Percentiles rank a stretch among this genome's conserved stretches.
These are phyloP conservation scores for Amyloporia xantha DNA, from an alignment of 768 basidiomycete genomes.

Conservation along the genomic window DNA sequence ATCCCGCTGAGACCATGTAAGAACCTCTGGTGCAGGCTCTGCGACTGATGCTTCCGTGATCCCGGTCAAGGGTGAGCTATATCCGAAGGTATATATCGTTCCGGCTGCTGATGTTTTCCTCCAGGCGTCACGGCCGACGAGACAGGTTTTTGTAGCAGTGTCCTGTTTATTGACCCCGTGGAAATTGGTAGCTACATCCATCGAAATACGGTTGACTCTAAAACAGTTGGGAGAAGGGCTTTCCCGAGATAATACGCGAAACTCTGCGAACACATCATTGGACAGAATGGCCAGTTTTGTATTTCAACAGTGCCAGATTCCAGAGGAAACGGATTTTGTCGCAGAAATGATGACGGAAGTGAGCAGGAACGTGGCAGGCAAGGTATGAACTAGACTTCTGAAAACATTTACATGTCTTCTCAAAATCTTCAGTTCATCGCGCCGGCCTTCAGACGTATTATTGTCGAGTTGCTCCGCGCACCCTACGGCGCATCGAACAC, in stretches of 20 bases:
- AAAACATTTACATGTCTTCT: background rate
- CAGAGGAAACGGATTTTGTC: constrained; percentile 77
- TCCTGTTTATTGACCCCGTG: constrained; percentile 72
- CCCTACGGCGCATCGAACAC: constrained; percentile 21
- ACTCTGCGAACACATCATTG: constrained; percentile 52
- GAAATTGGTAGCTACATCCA: constrained; percentile 76
- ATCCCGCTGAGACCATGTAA: constrained; percentile 33
- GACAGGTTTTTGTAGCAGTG: constrained; percentile 18
- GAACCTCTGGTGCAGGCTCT: constrained; percentile 63
- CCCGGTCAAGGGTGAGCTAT: constrained; percentile 47
- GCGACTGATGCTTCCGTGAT: constrained; percentile 59
- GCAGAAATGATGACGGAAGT: constrained; percentile 77
- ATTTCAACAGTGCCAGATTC: constrained; percentile 66
- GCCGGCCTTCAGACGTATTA: constrained; percentile 64
- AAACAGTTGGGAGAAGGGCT: constrained; percentile 69
- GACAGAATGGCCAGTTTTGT: constrained; percentile 61
- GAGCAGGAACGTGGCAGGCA: constrained; percentile 56
- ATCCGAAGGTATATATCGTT: too few species aligned
- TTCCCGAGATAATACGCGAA: constrained; percentile 44
- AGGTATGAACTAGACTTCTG: constrained; percentile 41
- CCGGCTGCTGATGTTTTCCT: too few species aligned
- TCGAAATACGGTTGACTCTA: constrained; percentile 70
- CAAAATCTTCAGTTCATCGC: constrained; percentile 50
- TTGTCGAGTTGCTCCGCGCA: constrained; percentile 47
- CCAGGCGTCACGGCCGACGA: constrained; percentile 1